Evolutionary conservation across 2,329 filamentous ascomycete genomes (phyloP).

Genomic region (Fusarium sp.): DNA sequence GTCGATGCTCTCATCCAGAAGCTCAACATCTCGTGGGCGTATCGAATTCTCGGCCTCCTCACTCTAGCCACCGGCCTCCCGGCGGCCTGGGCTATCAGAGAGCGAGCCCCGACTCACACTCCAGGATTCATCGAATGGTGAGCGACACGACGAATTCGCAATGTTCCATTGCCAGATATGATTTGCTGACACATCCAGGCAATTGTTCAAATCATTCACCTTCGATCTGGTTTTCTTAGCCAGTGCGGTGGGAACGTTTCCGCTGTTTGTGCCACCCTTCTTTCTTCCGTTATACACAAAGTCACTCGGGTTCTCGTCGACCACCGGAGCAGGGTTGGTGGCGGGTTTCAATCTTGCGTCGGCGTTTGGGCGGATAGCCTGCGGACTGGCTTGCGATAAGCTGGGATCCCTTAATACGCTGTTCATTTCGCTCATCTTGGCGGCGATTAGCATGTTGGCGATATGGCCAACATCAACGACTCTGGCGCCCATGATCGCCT

Average conservation of each 20-base stretch:
- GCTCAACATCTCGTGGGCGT: conserved; percentile 61
- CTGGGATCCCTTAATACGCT: conserved; percentile 68
- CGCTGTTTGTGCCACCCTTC: conserved; percentile 70
- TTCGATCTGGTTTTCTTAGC: conserved; percentile 65
- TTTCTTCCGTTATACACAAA: conserved; percentile 67
- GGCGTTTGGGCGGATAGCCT: conserved; percentile 65
- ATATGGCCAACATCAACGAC: conserved; percentile 70
- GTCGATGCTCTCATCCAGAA: conserved; percentile 59
- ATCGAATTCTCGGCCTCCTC: conserved; percentile 62
- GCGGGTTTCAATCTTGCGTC: conserved; percentile 72
- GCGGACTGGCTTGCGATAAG: conserved; percentile 64
- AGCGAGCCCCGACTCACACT: conserved; percentile 46
- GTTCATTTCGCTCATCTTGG: conserved; percentile 61
- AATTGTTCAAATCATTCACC: conserved; percentile 61
- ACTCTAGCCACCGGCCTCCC: conserved; percentile 66
- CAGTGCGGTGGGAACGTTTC: conserved; percentile 69
- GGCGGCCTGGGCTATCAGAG: conserved; percentile 64
- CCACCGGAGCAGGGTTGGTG: conserved; percentile 65
- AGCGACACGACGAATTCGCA: conserved; percentile 2
- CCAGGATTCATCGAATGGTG: conserved; percentile 61
- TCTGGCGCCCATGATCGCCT: conserved; percentile 64
- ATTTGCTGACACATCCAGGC: conserved; percentile 48
- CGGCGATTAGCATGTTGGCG: conserved; percentile 67
- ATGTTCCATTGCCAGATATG: background rate
- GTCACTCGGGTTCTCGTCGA: conserved; percentile 63